A percentile compares a stretch with the other conserved stretches of the same genome.
phyloP scores from a whole-genome alignment of 768 basidiomycete genomes.

The Kockovaella imperatae region DNA sequence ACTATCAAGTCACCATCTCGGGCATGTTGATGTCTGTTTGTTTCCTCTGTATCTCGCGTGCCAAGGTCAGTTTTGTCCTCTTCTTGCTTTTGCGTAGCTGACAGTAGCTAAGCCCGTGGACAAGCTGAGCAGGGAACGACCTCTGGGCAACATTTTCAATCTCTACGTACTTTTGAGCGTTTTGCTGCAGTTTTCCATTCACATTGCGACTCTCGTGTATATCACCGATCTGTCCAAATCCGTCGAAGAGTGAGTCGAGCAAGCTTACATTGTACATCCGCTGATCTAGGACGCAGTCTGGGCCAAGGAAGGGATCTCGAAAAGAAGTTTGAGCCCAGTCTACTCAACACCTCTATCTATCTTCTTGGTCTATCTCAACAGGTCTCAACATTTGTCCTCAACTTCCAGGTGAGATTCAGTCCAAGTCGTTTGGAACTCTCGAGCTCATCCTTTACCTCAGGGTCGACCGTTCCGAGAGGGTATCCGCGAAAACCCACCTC shows the following conservation, averaged over 20 bases:
- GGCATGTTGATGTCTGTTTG: conserved; percentile 97
- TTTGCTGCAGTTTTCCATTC: conserved; percentile 83
- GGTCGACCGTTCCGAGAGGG: conserved; percentile 98
- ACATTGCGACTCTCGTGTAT: conserved; percentile 82
- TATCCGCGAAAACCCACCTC: conserved; percentile 86
- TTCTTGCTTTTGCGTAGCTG: conserved; percentile 1
- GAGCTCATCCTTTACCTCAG: conserved; percentile 41
- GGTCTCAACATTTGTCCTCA: conserved; percentile 96
- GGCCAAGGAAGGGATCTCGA: conserved; percentile 82
- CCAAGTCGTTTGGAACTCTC: too few species aligned
- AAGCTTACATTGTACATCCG: not conserved
- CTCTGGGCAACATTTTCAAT: conserved; percentile 93
- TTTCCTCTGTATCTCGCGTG: conserved; percentile 95
- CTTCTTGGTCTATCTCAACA: conserved; percentile 91
- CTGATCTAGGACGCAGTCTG: not conserved
- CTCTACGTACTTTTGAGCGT: conserved; percentile 89
- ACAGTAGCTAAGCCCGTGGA: conserved; percentile 68
- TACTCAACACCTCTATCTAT: conserved; percentile 95
- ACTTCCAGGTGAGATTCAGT: conserved; percentile 66
- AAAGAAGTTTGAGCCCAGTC: conserved; percentile 88
- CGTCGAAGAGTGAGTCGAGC: conserved; percentile 55
- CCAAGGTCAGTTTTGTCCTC: conserved; percentile 61
- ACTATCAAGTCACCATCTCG: conserved; percentile 95
- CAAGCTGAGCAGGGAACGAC: conserved; percentile 85
- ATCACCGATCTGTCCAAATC: conserved; percentile 77